Percentiles rank a stretch among this genome's conserved stretches.
Evolutionary conservation across 495 filamentous ascomycete species (phyloP).

Genomic region (Aspergillus bridgeri): DNA sequence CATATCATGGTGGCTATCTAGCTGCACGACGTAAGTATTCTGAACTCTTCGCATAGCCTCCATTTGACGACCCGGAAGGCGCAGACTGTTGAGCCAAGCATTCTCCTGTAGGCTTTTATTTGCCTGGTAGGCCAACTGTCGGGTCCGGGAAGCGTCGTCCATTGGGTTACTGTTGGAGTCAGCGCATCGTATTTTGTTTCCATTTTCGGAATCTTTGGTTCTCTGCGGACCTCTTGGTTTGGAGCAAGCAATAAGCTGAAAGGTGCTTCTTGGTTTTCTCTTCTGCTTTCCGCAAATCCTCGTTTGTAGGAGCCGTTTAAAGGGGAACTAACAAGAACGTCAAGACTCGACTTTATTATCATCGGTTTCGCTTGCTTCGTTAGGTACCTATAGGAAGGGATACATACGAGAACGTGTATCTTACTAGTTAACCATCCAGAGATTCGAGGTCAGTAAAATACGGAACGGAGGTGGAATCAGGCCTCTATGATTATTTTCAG

Average conservation of each 20-base stretch:
- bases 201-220: slow-evolving; percentile 1
- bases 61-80: background rate
- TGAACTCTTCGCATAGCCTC: slow-evolving; percentile 1
- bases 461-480: too few relatives aligned
- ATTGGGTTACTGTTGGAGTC: slow-evolving; percentile 2
- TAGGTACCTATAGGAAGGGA: too few relatives aligned
- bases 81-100: slow-evolving; percentile 8
- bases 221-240: background rate
- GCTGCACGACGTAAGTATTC: slow-evolving; percentile 4
- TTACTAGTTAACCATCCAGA: too few relatives aligned
- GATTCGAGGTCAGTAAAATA: too few relatives aligned
- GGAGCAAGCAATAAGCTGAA: background rate
- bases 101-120: slow-evolving; percentile 3
- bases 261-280: background rate
- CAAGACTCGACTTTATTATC: background rate
- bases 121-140: background rate
- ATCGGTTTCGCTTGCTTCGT: too few relatives aligned
- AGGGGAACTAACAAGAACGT: background rate
- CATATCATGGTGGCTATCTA: background rate
- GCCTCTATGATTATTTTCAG: too few relatives aligned
- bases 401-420: too few relatives aligned
- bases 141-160: background rate
- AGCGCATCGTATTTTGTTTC: background rate
- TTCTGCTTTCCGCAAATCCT: background rate
- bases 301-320: background rate